A percentile compares a stretch with the other conserved stretches of the same genome.
phyloP scores from a whole-genome alignment of 2,329 filamentous ascomycete species.

The Laburnicola sp. region DNA sequence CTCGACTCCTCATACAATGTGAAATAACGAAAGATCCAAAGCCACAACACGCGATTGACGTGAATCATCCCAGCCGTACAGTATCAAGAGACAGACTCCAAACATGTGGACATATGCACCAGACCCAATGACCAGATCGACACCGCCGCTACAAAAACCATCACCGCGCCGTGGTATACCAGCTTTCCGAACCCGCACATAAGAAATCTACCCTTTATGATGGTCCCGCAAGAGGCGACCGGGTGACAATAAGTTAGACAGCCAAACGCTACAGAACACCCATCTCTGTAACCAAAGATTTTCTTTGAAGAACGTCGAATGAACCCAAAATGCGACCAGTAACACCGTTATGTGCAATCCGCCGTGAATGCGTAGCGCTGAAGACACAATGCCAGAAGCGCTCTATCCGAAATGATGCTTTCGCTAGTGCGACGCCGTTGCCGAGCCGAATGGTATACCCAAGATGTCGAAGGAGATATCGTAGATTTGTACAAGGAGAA shows the following conservation, averaged over 20 bases:
- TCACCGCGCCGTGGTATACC: constrained; percentile 46
- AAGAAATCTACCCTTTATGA: constrained; percentile 47
- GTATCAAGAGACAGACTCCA: constrained; percentile 36
- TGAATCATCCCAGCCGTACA: constrained; percentile 48
- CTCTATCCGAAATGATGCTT: constrained; percentile 42
- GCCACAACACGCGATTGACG: constrained; percentile 34
- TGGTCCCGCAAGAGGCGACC: constrained; percentile 26
- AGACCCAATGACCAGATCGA: constrained; percentile 35
- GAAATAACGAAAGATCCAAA: constrained; percentile 19
- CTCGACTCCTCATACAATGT: constrained; percentile 39
- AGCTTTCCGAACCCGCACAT: constrained; percentile 44
- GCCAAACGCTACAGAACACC: constrained; percentile 41
- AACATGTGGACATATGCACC: constrained; percentile 37
- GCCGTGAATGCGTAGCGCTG: constrained; percentile 46
- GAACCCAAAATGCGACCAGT: constrained; percentile 41
- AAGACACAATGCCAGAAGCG: constrained; percentile 44
- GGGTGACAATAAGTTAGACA: constrained; percentile 38
- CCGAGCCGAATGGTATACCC: constrained; percentile 46
- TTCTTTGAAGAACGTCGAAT: constrained; percentile 37
- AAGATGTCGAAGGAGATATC: constrained; percentile 47
- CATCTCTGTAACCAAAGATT: constrained; percentile 40
- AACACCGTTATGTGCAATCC: constrained; percentile 46
- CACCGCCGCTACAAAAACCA: constrained; percentile 44
- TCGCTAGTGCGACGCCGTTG: constrained; percentile 48
- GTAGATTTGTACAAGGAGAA: constrained; percentile 49